These are phyloP conservation scores for Atkinsonella texensis DNA, from an alignment of 2,329 filamentous ascomycete species.

Conservation along the genomic window DNA sequence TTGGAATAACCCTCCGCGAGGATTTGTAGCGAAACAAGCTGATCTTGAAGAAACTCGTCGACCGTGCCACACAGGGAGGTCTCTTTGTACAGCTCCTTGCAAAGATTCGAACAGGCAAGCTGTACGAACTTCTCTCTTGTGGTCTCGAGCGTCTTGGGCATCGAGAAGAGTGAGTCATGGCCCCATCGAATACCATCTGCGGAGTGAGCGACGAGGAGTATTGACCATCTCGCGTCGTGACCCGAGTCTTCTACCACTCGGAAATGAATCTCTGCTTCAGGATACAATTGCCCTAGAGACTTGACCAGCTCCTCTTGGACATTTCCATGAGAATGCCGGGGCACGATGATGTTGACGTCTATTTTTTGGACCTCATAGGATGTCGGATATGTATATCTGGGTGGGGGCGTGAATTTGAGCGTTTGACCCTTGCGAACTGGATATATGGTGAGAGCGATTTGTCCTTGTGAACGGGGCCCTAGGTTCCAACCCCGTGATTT, in stretches of 20 bases:
- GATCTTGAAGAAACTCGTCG: constrained; percentile 49
- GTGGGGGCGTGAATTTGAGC: constrained; percentile 23
- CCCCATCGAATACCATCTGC: constrained; percentile 33
- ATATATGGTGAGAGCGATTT: constrained; percentile 29
- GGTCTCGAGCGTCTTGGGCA: constrained; percentile 27
- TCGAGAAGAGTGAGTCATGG: constrained; percentile 29
- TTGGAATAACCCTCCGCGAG: constrained; percentile 40
- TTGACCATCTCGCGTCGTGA: constrained; percentile 39
- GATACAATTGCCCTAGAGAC: constrained; percentile 30
- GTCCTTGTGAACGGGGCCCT: constrained; percentile 29
- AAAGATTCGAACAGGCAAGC: constrained; percentile 33
- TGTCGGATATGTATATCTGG: constrained; percentile 11
- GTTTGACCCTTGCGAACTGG: constrained; percentile 22
- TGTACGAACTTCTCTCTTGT: constrained; percentile 18
- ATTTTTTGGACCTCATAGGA: constrained; percentile 30
- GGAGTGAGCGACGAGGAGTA: constrained; percentile 44
- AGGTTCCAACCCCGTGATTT: constrained; percentile 38
- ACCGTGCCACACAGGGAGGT: constrained; percentile 32
- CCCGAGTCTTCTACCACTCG: constrained; percentile 37
- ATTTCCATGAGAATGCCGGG: constrained; percentile 27
- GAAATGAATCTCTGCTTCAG: constrained; percentile 32
- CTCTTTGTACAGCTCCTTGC: constrained; percentile 33
- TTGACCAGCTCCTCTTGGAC: constrained; percentile 28
- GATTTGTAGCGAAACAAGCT: constrained; percentile 48
- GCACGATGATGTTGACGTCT: constrained; percentile 40